These are phyloP conservation scores for Colletotrichum acutatum DNA, from an alignment of 2,329 filamentous ascomycete species.

Conservation along the genomic window DNA sequence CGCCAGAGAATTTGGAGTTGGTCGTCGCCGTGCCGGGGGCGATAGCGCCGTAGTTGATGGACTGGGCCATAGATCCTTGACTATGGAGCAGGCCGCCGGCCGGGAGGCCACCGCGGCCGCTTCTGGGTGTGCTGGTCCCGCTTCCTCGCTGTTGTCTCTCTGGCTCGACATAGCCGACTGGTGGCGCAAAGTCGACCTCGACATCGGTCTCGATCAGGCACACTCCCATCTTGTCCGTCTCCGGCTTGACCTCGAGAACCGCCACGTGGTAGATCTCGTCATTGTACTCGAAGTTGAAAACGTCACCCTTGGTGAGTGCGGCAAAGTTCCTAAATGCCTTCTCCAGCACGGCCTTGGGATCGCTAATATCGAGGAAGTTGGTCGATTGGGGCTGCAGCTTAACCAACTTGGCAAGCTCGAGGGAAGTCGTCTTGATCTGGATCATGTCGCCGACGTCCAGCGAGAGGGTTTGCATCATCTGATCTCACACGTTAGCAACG, in stretches of 20 bases:
- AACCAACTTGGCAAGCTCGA: conserved; percentile 90
- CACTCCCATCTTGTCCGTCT: conserved; percentile 84
- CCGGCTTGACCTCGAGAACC: conserved; percentile 92
- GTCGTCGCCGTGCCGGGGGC: conserved; percentile 79
- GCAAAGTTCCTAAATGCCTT: conserved; percentile 97
- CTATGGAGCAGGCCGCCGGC: conserved; percentile 80
- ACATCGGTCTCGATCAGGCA: conserved; percentile 97
- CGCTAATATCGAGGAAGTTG: conserved; percentile 94
- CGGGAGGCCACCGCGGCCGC: conserved; percentile 67
- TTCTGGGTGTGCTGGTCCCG: conserved; percentile 88
- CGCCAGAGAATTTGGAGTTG: conserved; percentile 81
- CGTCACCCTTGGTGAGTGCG: conserved; percentile 89
- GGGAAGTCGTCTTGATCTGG: conserved; percentile 93
- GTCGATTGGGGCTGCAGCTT: conserved; percentile 96
- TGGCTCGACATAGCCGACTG: conserved; percentile 93
- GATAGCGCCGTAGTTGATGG: conserved; percentile 96
- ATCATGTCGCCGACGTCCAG: conserved; percentile 95
- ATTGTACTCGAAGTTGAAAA: conserved; percentile 98
- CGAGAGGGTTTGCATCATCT: conserved; percentile 93
- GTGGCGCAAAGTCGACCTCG: conserved; percentile 94
- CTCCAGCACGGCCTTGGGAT: conserved; percentile 96
- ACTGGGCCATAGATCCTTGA: conserved; percentile 94
- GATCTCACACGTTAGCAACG: conserved; percentile 11
- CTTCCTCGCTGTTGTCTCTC: conserved; percentile 68
- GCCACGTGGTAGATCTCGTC: conserved; percentile 93